These are phyloP conservation scores for Colletotrichum somersetense DNA, from an alignment of 2,329 filamentous ascomycete species.

Conservation along the genomic window DNA sequence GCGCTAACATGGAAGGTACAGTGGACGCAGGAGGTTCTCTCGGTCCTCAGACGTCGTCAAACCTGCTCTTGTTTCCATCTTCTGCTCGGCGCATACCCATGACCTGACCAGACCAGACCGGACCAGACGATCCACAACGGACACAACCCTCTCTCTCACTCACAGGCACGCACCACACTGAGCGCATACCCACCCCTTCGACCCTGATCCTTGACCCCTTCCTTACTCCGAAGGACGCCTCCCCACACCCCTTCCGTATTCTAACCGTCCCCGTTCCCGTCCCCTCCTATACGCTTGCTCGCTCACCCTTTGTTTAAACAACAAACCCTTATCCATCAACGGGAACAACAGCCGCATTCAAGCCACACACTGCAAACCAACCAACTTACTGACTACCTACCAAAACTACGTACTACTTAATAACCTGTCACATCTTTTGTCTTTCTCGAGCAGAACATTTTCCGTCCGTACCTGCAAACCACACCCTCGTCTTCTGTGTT, in stretches of 20 bases:
- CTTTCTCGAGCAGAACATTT: neutral
- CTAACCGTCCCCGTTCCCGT: neutral
- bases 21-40: conserved; percentile 14
- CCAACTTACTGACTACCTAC: too few relatives aligned
- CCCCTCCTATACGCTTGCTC: conserved; percentile 7
- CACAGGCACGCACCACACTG: neutral
- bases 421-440: neutral
- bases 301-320: conserved; percentile 14
- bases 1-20: conserved; percentile 13
- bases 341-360: conserved; percentile 13
- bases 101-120: conserved; percentile 13
- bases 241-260: conserved; percentile 4
- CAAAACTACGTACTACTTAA: neutral
- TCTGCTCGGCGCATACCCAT: conserved; percentile 13
- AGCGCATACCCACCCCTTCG: neutral
- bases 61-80: conserved; percentile 30
- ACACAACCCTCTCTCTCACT: conserved; percentile 35
- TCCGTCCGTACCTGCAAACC: conserved; percentile 1
- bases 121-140: conserved; percentile 40
- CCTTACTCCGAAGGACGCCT: conserved; percentile 1
- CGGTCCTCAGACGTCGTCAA: conserved; percentile 37
- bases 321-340: conserved; percentile 10
- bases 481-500: neutral
- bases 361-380: neutral
- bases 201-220: conserved; percentile 14